These are phyloP conservation scores for Endotrypanum monterogeii DNA, from an alignment of 208 protist species.

Conservation along the genomic window DNA sequence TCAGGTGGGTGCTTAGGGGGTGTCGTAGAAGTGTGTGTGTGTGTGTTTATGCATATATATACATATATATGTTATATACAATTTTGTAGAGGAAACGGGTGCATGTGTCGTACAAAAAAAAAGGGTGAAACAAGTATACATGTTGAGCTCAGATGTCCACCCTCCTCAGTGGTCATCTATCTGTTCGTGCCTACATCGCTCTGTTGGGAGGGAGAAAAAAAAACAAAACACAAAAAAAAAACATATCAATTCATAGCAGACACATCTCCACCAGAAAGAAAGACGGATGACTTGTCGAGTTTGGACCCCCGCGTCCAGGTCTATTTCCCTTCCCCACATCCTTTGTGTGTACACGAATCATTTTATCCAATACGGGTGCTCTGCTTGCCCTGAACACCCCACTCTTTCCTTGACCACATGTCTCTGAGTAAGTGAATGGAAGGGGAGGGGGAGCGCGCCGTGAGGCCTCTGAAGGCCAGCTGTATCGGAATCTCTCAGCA, in stretches of 20 bases:
- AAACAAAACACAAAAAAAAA: neutral
- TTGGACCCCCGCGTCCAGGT: too few relatives aligned
- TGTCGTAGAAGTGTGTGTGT: neutral
- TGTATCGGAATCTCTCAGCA: neutral
- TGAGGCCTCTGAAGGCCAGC: neutral
- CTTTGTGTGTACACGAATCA: too few relatives aligned
- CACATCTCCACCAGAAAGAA: too few relatives aligned
- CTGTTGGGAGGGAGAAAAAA: neutral
- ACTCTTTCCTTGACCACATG: neutral
- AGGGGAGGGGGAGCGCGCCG: too few relatives aligned
- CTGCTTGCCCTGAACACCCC: too few relatives aligned
- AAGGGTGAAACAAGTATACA: too few relatives aligned
- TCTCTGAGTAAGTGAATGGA: neutral
- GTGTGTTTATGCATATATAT: neutral
- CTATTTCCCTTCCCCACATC: too few relatives aligned
- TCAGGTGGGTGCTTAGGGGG: neutral
- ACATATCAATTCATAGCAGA: neutral
- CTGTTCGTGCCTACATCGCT: too few relatives aligned
- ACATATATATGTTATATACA: neutral
- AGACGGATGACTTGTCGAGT: too few relatives aligned
- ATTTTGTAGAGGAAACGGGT: neutral
- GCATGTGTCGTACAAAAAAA: neutral
- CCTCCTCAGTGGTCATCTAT: too few relatives aligned
- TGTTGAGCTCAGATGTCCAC: too few relatives aligned
- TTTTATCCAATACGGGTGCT: too few relatives aligned